A percentile compares a stretch with the other conserved stretches of the same genome.
These are phyloP conservation scores for Eimeria necatrix DNA, from an alignment of 169 alveolate species.

Conservation along the genomic window DNA sequence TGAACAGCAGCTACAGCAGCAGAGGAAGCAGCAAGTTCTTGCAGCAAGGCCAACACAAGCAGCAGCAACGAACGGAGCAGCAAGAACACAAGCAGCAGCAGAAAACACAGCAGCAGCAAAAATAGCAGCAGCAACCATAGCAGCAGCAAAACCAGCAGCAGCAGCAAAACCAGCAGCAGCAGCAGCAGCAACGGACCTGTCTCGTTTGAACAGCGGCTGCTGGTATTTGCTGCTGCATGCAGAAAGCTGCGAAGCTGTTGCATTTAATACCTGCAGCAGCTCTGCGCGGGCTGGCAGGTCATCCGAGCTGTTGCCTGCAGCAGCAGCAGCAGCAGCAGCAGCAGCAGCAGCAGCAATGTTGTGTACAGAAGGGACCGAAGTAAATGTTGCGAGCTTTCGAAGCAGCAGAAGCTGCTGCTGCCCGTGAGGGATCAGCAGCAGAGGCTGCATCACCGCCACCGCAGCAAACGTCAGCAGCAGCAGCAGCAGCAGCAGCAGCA, in stretches of 20 bases:
- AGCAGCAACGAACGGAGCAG: neutral
- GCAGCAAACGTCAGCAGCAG: neutral
- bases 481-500: conserved; percentile 16
- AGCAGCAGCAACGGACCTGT: conserved; percentile 20
- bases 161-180: neutral
- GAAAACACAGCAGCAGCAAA: neutral
- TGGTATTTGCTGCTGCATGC: conserved; percentile 45
- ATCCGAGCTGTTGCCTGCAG: conserved; percentile 59
- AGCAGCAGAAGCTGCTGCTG: neutral
- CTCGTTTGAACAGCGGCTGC: conserved; percentile 32
- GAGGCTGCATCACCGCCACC: neutral
- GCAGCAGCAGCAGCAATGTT: conserved; percentile 16
- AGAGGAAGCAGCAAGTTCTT: no score
- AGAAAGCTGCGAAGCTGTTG: neutral
- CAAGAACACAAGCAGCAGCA: neutral
- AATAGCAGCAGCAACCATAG: neutral
- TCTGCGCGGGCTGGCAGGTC: conserved; percentile 77
- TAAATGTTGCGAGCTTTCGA: neutral
- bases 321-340: neutral
- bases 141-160: conserved; percentile 27
- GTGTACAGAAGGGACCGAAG: neutral
- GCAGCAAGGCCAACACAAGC: conserved; percentile 2
- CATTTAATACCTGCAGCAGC: conserved; percentile 61
- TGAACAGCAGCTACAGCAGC: no score
- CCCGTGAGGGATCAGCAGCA: neutral